phyloP scores from a whole-genome alignment of 306 rosid species.

The Vachellia pachyceras region DNA sequence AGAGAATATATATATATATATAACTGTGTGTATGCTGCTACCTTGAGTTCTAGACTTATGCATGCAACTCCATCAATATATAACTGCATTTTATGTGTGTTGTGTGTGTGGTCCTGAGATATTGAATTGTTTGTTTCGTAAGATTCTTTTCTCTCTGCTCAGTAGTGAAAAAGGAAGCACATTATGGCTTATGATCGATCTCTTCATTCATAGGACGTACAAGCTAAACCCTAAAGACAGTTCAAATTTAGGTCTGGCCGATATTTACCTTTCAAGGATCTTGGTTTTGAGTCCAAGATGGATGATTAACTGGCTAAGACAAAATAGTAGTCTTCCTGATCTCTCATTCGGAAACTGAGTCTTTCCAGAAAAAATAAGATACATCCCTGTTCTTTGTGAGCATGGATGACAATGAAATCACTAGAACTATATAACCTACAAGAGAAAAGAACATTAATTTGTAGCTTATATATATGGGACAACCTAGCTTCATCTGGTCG shows the following conservation, averaged over 20 bases:
- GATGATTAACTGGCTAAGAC: neutral
- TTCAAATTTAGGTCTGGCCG: neutral
- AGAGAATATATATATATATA: neutral
- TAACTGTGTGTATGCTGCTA: neutral
- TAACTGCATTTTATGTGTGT: neutral
- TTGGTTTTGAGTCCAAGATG: neutral
- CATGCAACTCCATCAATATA: neutral
- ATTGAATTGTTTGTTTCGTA: constrained; percentile 9
- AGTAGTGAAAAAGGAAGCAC: constrained; percentile 7
- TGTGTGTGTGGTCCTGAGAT: constrained; percentile 5
- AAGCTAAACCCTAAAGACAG: neutral
- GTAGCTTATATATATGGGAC: no score
- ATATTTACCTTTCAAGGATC: neutral
- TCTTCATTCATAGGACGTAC: neutral
- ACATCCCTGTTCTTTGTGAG: neutral
- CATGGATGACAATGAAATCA: neutral
- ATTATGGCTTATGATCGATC: neutral
- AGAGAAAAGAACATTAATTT: no score
- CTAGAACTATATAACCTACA: neutral
- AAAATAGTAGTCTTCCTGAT: constrained; percentile 8
- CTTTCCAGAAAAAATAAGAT: neutral
- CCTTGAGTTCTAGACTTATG: neutral
- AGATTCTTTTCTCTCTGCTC: constrained; percentile 12
- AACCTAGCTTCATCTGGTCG: no score
- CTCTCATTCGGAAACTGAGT: neutral